These are phyloP conservation scores for Chaetomium olivaceum DNA, from an alignment of 2,329 filamentous ascomycete genomes.

Conservation along the genomic window DNA sequence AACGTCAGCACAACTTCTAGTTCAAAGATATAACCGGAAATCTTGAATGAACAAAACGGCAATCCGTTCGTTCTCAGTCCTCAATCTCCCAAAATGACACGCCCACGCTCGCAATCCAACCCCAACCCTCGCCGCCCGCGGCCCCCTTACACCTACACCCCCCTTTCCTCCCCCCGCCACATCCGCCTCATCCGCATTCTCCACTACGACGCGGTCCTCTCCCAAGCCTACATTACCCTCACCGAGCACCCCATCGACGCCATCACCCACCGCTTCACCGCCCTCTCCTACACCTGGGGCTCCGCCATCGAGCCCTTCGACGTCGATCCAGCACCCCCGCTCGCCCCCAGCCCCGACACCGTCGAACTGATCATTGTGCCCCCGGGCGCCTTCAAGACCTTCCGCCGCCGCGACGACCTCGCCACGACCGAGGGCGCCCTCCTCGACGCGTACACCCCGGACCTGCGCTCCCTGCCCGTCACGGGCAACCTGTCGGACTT, in stretches of 20 bases:
- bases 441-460: conserved; percentile 18
- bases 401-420: conserved; percentile 16
- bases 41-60: neutral
- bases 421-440: neutral
- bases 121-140: conserved; percentile 12
- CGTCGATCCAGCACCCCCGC: neutral
- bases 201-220: conserved; percentile 10
- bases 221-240: conserved; percentile 14
- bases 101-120: conserved; percentile 1
- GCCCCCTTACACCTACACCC: conserved; percentile 17
- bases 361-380: conserved; percentile 18
- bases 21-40: neutral
- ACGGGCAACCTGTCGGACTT: conserved; percentile 19
- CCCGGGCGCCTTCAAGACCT: conserved; percentile 8
- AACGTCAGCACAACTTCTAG: neutral
- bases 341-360: neutral
- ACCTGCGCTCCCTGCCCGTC: neutral
- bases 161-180: conserved; percentile 18
- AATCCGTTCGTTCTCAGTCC: no score
- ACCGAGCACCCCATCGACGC: conserved; percentile 14
- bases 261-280: conserved; percentile 17
- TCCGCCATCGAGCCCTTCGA: conserved; percentile 16
- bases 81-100: conserved; percentile 2
- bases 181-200: conserved; percentile 19
- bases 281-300: conserved; percentile 28